These are phyloP conservation scores for Geosmithia morbida DNA, from an alignment of 2,329 filamentous ascomycete genomes.

Conservation along the genomic window DNA sequence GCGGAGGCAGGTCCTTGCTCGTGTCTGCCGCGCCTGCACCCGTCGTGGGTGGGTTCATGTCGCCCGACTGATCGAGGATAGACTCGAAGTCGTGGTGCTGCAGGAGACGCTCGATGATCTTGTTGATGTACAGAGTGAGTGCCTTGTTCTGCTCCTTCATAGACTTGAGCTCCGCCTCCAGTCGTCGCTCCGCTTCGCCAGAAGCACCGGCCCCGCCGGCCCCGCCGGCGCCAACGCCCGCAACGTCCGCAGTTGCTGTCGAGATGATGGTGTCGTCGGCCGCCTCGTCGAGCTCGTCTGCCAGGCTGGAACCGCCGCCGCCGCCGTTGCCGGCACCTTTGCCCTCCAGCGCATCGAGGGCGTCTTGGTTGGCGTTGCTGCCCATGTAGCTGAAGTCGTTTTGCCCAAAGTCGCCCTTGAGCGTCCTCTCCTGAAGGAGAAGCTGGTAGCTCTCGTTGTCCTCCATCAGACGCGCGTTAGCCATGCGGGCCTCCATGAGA, in stretches of 20 bases:
- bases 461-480: constrained; percentile 91
- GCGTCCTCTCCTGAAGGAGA: constrained; percentile 82
- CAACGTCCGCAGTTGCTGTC: constrained; percentile 23
- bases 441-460: constrained; percentile 98
- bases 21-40: constrained; percentile 23
- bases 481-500: constrained; percentile 84
- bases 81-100: constrained; percentile 92
- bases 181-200: constrained; percentile 46
- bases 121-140: constrained; percentile 94
- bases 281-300: constrained; percentile 72
- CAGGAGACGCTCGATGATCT: constrained; percentile 90
- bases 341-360: constrained; percentile 50
- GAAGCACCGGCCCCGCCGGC: constrained; percentile 49
- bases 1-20: constrained; percentile 76
- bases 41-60: constrained; percentile 17
- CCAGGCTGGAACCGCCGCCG: constrained; percentile 44
- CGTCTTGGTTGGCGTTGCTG: constrained; percentile 44
- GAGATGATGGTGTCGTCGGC: constrained; percentile 37
- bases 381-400: constrained; percentile 61
- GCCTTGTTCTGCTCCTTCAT: constrained; percentile 94
- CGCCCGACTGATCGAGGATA: constrained; percentile 70
- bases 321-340: constrained; percentile 40
- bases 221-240: constrained; percentile 42
- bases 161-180: constrained; percentile 66
- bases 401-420: constrained; percentile 84